Evolutionary conservation across 148 eudicot species (phyloP).

Genomic region (Vaccinium corymbosum): DNA sequence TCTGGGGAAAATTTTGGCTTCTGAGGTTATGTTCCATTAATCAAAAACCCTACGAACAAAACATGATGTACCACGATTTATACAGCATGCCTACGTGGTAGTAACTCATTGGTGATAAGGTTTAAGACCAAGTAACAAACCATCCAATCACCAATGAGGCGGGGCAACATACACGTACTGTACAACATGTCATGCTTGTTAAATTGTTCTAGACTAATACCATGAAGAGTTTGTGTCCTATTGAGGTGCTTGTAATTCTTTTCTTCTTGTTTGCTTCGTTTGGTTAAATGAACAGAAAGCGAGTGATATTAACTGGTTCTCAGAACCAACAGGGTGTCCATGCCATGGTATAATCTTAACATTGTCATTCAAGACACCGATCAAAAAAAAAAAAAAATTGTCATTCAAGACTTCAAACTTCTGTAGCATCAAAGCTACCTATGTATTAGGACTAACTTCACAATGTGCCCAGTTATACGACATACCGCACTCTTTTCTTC

Average conservation of each 20-base stretch:
- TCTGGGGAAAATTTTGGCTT: background rate
- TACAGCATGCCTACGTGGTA: background rate
- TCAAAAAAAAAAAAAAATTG: no score
- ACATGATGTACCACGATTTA: background rate
- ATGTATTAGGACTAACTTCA: no score
- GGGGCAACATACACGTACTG: background rate
- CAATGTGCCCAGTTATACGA: background rate
- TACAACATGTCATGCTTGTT: background rate
- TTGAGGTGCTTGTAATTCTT: background rate
- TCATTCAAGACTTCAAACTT: background rate
- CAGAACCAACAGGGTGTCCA: background rate
- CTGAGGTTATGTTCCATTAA: background rate
- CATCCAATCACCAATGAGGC: background rate
- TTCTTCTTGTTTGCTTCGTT: background rate
- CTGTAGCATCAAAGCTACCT: conserved; percentile 6
- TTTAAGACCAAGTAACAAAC: conserved; percentile 5
- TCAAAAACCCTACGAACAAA: background rate
- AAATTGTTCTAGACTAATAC: background rate
- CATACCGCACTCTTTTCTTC: background rate
- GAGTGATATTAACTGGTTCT: background rate
- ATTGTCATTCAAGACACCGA: background rate
- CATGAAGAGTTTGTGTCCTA: background rate
- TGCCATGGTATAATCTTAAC: background rate
- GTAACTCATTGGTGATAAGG: background rate
- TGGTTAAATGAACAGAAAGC: background rate